Percentiles rank a stretch among this genome's conserved stretches.
These are phyloP conservation scores for Tulasnella calospora DNA, from an alignment of 768 basidiomycete species.

Conservation along the genomic window DNA sequence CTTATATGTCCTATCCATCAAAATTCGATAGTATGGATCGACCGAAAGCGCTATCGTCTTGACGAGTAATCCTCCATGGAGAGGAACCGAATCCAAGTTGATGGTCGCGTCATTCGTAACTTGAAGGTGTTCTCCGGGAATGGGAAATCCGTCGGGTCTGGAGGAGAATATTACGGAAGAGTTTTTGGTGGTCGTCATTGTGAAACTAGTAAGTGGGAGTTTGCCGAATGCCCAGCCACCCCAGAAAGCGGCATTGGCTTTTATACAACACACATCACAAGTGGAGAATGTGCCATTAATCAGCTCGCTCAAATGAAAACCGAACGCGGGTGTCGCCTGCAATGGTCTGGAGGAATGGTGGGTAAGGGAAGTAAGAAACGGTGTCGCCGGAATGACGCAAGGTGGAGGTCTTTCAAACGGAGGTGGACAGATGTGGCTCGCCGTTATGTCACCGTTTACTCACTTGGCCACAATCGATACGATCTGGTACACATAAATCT, in stretches of 20 bases:
- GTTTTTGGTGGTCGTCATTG: not conserved
- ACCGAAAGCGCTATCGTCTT: conserved; percentile 10
- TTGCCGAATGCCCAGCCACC: not conserved
- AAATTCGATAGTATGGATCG: conserved; percentile 21
- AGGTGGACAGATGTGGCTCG: too few relatives aligned
- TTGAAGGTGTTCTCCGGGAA: not conserved
- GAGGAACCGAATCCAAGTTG: not conserved
- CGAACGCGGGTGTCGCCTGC: too few relatives aligned
- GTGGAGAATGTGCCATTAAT: not conserved
- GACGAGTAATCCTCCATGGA: conserved; percentile 24
- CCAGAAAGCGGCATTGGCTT: not conserved
- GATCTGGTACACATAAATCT: too few relatives aligned
- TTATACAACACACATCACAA: not conserved
- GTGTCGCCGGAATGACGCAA: too few relatives aligned
- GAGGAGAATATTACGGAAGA: not conserved
- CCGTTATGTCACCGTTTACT: too few relatives aligned
- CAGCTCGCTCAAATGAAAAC: not conserved
- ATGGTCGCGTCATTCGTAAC: not conserved
- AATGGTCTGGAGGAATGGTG: too few relatives aligned
- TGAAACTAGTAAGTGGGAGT: not conserved
- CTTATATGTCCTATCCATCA: not conserved
- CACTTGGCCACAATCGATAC: too few relatives aligned
- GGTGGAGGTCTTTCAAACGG: too few relatives aligned
- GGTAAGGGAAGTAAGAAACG: too few relatives aligned
- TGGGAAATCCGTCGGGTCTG: not conserved